phyloP scores from a whole-genome alignment of 2,329 filamentous ascomycete species.

The Colletotrichum sp. region DNA sequence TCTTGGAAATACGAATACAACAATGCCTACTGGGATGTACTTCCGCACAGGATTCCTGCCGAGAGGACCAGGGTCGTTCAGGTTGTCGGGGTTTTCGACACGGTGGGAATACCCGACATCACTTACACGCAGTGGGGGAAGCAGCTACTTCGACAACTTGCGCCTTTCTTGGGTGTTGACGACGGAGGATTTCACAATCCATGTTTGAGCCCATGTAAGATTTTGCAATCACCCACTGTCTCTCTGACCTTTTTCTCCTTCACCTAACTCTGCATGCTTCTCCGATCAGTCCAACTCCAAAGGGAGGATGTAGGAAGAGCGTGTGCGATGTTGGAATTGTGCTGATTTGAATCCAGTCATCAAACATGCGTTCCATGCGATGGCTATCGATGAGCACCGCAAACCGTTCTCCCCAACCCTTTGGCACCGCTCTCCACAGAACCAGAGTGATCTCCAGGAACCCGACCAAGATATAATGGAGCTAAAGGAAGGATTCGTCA shows the following conservation, averaged over 20 bases:
- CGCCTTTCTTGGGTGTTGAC: background rate
- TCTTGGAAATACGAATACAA: background rate
- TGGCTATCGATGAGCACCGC: background rate
- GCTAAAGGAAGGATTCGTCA: background rate
- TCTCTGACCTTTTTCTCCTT: too few species aligned
- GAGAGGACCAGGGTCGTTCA: background rate
- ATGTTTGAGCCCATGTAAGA: background rate
- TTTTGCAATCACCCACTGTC: too few species aligned
- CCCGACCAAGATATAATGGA: background rate
- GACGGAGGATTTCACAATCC: background rate
- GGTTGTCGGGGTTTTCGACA: slow-evolving; percentile 16
- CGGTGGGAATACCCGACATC: slow-evolving; percentile 2
- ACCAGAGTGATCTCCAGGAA: background rate
- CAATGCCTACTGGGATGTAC: background rate
- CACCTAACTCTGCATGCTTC: background rate
- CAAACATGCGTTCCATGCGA: background rate
- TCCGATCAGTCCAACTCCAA: too few species aligned
- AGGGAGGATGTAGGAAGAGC: too few species aligned
- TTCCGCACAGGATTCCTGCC: background rate
- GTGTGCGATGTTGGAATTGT: background rate
- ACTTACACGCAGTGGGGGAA: background rate
- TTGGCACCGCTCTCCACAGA: background rate
- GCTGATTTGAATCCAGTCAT: background rate
- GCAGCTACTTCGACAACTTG: background rate
- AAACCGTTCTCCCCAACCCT: background rate